Conservation (phyloP, 2,329 filamentous ascomycete genomes). For the Exophiala lecanii-corni region DNA sequence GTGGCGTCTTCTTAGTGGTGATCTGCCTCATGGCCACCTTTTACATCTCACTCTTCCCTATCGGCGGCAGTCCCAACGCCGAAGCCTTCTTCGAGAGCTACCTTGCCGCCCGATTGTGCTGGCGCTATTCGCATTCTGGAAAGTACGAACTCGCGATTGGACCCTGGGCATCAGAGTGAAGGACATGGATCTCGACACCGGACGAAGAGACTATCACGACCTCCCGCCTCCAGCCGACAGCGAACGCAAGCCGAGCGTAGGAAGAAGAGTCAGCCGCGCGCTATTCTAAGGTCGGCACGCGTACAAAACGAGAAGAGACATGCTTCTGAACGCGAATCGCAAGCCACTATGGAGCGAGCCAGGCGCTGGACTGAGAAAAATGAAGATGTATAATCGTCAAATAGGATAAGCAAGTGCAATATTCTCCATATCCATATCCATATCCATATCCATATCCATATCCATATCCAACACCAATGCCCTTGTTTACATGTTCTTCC, state of each 20-base stretch:
- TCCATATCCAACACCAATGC: no score
- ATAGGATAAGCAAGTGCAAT: no score
- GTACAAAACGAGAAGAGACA: no score
- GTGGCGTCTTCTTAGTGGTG: conserved; percentile 63
- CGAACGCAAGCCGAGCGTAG: conserved; percentile 15
- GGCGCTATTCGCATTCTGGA: conserved; percentile 45
- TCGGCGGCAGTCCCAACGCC: conserved; percentile 49
- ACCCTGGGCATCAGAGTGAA: conserved; percentile 9
- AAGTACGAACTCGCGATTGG: conserved; percentile 25
- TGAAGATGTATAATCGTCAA: no score
- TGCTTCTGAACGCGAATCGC: no score
- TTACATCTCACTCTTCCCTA: conserved; percentile 78
- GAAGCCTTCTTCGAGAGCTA: conserved; percentile 65
- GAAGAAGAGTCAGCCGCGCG: conserved; percentile 11
- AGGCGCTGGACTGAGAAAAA: no score
- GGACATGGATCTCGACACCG: conserved; percentile 58
- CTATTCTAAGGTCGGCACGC: conserved; percentile 19
- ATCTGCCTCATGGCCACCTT: conserved; percentile 67
- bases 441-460: no score
- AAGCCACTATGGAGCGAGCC: no score
- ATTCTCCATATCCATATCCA: no score
- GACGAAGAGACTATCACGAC: conserved; percentile 59
- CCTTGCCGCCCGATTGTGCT: conserved; percentile 56
- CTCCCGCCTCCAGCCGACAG: conserved; percentile 5
- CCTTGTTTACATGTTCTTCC: no score